phyloP scores from a whole-genome alignment of 192 early-diverging fungal species.

The Linderina pennispora region DNA sequence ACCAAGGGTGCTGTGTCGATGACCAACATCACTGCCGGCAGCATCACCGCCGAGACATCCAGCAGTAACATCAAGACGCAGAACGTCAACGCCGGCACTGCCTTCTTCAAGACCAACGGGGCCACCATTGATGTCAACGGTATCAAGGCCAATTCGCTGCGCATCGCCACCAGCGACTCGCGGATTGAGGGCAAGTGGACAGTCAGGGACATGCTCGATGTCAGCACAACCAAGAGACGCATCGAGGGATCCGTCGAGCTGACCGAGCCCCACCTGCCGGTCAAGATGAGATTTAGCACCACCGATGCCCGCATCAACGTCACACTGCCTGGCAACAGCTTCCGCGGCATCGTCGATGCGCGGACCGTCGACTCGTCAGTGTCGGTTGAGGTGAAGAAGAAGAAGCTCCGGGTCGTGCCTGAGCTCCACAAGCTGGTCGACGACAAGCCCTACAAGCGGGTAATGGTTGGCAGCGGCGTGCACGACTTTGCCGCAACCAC shows the following conservation, averaged over 20 bases:
- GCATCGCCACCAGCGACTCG: slow-evolving; percentile 8
- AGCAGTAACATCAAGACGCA: slow-evolving; percentile 2
- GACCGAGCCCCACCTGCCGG: not conserved
- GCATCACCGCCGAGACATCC: slow-evolving; percentile 3
- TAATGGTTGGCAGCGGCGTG: slow-evolving; percentile 2
- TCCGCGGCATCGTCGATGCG: slow-evolving; percentile 15
- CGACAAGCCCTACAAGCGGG: slow-evolving; percentile 11
- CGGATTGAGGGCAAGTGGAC: slow-evolving; percentile 14
- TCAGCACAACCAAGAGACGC: slow-evolving; percentile 12
- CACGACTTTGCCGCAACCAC: not conserved
- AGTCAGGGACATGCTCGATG: slow-evolving; percentile 8
- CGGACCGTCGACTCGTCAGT: slow-evolving; percentile 8
- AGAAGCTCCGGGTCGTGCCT: not conserved
- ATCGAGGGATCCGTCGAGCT: slow-evolving; percentile 7
- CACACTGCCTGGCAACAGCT: slow-evolving; percentile 5
- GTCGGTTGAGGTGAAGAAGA: not conserved
- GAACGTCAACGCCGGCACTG: not conserved
- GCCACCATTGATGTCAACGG: slow-evolving; percentile 3
- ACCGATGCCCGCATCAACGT: slow-evolving; percentile 13
- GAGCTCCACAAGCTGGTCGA: slow-evolving; percentile 7
- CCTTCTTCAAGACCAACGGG: not conserved
- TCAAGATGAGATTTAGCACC: slow-evolving; percentile 6
- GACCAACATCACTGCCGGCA: not conserved
- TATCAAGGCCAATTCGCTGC: slow-evolving; percentile 2
- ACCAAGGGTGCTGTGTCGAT: slow-evolving; percentile 9